Percentiles rank a stretch among this genome's conserved stretches.
phyloP scores from a whole-genome alignment of 192 early-diverging fungal genomes.

The Backusella circina region DNA sequence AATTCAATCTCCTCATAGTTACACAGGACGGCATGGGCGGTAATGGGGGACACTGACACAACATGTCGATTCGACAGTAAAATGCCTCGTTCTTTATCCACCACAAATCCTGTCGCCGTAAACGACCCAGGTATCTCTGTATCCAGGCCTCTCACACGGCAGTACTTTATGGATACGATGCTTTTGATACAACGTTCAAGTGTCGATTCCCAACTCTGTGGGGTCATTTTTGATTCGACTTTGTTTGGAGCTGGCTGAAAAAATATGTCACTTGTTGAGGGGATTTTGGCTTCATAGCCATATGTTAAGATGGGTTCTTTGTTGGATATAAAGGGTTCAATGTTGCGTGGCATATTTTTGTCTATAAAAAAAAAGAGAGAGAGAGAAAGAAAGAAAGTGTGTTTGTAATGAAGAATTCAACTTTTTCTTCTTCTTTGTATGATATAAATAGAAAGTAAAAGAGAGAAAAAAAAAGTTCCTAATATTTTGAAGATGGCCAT shows the following conservation, averaged over 20 bases:
- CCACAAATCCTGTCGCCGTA: conserved; percentile 74
- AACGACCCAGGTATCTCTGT: conserved; percentile 68
- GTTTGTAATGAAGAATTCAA: background rate
- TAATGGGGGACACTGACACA: conserved; percentile 65
- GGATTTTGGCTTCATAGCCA: background rate
- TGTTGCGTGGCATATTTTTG: background rate
- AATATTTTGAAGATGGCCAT: background rate
- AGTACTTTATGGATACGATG: conserved; percentile 73
- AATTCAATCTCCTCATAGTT: conserved; percentile 75
- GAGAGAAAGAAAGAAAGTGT: background rate
- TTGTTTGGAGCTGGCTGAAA: background rate
- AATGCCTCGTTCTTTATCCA: conserved; percentile 69
- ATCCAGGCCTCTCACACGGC: conserved; percentile 68
- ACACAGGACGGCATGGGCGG: conserved; percentile 65
- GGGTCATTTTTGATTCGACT: background rate
- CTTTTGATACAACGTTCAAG: conserved; percentile 65
- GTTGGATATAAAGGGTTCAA: background rate
- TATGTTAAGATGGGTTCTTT: background rate
- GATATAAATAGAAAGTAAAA: background rate
- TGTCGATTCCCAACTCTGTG: conserved; percentile 59
- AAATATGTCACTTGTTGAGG: background rate
- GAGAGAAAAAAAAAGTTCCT: background rate
- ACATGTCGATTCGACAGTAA: conserved; percentile 80
- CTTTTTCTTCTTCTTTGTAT: background rate
- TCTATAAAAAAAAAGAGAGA: background rate